Conservation (phyloP, 179 eudicot genomes). For the Actinidia arguta region DNA sequence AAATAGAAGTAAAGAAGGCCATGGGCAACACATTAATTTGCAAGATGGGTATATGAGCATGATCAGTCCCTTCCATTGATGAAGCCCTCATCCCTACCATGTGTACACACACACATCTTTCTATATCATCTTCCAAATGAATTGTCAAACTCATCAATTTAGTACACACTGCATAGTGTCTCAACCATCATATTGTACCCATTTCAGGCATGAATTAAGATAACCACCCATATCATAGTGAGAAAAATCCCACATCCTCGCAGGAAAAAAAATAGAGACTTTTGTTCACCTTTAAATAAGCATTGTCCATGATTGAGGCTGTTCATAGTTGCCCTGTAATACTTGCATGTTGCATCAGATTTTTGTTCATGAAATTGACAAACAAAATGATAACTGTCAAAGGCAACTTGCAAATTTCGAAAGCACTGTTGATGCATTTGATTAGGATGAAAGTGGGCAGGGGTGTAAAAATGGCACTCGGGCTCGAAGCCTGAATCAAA, state of each 20-base stretch:
- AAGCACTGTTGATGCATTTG: not conserved
- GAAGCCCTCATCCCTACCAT: not conserved
- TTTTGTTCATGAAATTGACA: too few relatives aligned
- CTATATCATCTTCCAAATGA: not conserved
- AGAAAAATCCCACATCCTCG: not conserved
- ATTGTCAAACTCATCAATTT: not conserved
- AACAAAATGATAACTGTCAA: not conserved
- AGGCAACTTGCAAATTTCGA: not conserved
- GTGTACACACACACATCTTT: not conserved
- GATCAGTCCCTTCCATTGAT: not conserved
- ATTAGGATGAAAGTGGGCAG: too few relatives aligned
- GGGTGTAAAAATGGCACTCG: too few relatives aligned
- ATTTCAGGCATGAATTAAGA: not conserved
- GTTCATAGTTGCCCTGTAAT: not conserved
- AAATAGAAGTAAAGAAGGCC: too few relatives aligned
- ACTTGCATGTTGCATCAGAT: too few relatives aligned
- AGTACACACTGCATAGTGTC: not conserved
- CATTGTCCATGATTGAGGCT: constrained; percentile 5
- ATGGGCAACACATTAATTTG: too few relatives aligned
- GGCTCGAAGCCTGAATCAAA: too few relatives aligned
- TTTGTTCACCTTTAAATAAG: not conserved
- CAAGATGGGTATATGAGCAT: too few relatives aligned
- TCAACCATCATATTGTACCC: not conserved
- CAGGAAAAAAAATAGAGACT: not conserved
- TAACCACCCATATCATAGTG: not conserved